phyloP scores from a whole-genome alignment of 345 rosid species.

The Aethionema arabicum region DNA sequence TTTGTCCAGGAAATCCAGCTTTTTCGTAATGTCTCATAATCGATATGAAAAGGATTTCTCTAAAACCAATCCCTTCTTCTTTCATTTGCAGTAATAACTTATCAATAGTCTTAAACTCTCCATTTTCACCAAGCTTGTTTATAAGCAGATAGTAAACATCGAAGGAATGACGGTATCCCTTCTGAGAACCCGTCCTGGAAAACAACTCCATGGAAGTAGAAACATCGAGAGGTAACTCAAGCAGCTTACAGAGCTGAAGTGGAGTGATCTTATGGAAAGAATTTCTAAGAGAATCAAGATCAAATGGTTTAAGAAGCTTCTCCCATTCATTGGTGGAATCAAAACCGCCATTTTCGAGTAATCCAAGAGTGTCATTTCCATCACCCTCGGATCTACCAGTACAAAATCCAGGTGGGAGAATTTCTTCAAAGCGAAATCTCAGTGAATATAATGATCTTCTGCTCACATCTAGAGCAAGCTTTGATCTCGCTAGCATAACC shows the following conservation, averaged over 20 bases:
- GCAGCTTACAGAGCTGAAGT: constrained; percentile 56
- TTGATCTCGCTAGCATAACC: constrained; percentile 48
- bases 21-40: constrained; percentile 69
- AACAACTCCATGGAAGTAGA: constrained; percentile 62
- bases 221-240: constrained; percentile 67
- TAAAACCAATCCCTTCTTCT: constrained; percentile 63
- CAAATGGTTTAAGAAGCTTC: constrained; percentile 77
- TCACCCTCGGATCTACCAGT: constrained; percentile 4
- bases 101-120: constrained; percentile 64
- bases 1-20: constrained; percentile 76
- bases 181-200: constrained; percentile 63
- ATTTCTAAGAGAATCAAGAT: constrained; percentile 56
- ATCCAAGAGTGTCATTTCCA: constrained; percentile 4
- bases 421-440: constrained; percentile 1
- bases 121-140: constrained; percentile 63
- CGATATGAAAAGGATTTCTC: constrained; percentile 66
- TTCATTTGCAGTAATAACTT: constrained; percentile 67
- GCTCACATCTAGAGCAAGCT: constrained; percentile 38
- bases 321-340: constrained; percentile 69
- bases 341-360: constrained; percentile 27
- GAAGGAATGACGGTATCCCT: constrained; percentile 62
- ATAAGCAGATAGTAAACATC: constrained; percentile 61
- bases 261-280: constrained; percentile 54
- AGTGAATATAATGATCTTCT: constrained; percentile 34
- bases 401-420: constrained; percentile 30